Percentiles rank a stretch among this genome's conserved stretches.
Conservation (phyloP, 768 basidiomycete genomes). For the Coprinopsis strossmayeri region DNA sequence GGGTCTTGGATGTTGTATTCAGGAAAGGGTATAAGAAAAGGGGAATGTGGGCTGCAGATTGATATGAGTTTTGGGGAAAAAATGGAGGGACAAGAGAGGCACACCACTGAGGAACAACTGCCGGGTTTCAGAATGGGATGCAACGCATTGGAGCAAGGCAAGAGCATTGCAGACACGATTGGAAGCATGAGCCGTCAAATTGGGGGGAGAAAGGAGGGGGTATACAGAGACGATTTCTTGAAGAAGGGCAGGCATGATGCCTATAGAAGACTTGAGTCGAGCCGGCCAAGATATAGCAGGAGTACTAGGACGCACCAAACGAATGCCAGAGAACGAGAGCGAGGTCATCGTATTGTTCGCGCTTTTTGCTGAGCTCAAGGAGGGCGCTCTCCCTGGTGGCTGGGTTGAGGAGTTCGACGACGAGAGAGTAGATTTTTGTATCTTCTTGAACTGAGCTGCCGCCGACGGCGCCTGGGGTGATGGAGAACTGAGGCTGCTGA, state of each 20-base stretch:
- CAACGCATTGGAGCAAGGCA: conserved; percentile 95
- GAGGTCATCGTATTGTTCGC: conserved; percentile 98
- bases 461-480: conserved; percentile 9
- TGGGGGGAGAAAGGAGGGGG: conserved; percentile 89
- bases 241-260: conserved; percentile 94
- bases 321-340: conserved; percentile 98
- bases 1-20: conserved; percentile 97
- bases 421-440: conserved; percentile 82
- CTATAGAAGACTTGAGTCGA: conserved; percentile 40
- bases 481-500: conserved; percentile 24
- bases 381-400: conserved; percentile 83
- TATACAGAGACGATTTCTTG: conserved; percentile 99
- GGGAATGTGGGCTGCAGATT: conserved; percentile 87
- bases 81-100: conserved; percentile 14
- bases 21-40: conserved; percentile 98
- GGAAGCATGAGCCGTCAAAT: conserved; percentile 94
- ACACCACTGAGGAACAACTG: conserved; percentile 90
- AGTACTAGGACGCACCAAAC: conserved; percentile 75
- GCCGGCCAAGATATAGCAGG: too few species aligned
- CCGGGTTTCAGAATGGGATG: conserved; percentile 93
- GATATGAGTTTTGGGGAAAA: conserved; percentile 19
- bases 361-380: conserved; percentile 95
- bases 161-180: conserved; percentile 99
- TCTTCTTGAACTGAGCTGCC: conserved; percentile 38
- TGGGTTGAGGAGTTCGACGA: conserved; percentile 81